These are phyloP conservation scores for Pisolithus tinctorius DNA, from an alignment of 768 basidiomycete species.

Conservation along the genomic window DNA sequence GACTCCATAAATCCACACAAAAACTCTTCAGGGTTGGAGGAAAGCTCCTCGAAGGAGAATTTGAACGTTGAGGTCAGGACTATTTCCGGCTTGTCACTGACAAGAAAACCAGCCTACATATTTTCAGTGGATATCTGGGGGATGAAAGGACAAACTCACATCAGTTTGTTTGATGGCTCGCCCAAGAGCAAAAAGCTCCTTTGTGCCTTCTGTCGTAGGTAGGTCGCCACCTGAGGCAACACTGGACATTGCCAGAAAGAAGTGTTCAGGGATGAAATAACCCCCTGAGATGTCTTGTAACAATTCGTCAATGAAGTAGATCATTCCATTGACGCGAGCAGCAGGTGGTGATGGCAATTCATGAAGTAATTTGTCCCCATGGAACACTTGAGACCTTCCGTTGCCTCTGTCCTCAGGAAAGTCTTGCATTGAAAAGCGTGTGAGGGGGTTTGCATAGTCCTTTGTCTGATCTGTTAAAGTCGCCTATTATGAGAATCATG, in stretches of 20 bases:
- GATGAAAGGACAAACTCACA: too few species aligned
- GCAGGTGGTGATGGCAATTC: neutral
- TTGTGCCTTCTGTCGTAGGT: too few species aligned
- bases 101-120: too few species aligned
- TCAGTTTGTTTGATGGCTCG: too few species aligned
- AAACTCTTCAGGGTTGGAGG: neutral
- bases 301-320: slow-evolving; percentile 17
- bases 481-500: too few species aligned
- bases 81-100: too few species aligned
- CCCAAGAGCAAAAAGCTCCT: too few species aligned
- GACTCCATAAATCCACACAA: neutral
- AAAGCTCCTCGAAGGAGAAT: neutral
- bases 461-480: too few species aligned
- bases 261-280: slow-evolving; percentile 7
- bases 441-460: neutral
- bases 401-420: slow-evolving; percentile 2
- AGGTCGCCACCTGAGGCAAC: too few species aligned
- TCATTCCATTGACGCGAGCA: neutral
- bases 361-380: neutral
- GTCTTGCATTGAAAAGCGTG: slow-evolving; percentile 5
- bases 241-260: neutral
- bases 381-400: neutral
- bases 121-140: too few species aligned
- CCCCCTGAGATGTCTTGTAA: neutral
- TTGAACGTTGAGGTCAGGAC: too few species aligned